Evolutionary conservation across 2,329 filamentous ascomycete species (phyloP).

Genomic region (Trichoderma sp.): DNA sequence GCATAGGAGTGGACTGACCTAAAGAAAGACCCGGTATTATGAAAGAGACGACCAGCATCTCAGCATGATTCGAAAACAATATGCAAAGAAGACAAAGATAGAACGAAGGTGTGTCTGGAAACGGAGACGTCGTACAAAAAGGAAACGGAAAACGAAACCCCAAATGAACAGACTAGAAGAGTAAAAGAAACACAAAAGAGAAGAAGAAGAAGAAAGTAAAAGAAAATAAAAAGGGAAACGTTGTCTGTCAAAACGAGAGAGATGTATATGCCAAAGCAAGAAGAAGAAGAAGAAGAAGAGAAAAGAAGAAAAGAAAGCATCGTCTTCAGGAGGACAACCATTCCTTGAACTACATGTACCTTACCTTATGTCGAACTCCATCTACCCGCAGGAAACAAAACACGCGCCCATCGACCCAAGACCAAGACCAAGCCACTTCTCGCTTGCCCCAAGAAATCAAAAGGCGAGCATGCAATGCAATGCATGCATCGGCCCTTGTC

Average conservation of each 20-base stretch:
- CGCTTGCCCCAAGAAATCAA: too few species aligned
- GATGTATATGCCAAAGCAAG: slow-evolving; percentile 19
- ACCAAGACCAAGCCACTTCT: neutral
- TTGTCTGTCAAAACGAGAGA: slow-evolving; percentile 20
- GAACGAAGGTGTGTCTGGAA: slow-evolving; percentile 18
- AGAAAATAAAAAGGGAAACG: slow-evolving; percentile 24
- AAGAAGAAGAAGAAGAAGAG: neutral
- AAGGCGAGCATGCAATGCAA: neutral
- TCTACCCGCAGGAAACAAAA: slow-evolving; percentile 13
- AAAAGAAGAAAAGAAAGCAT: slow-evolving; percentile 15
- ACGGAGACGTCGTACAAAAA: slow-evolving; percentile 7
- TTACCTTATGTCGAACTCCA: neutral
- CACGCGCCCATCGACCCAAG: neutral
- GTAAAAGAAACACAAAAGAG: slow-evolving; percentile 28
- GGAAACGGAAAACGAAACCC: slow-evolving; percentile 12
- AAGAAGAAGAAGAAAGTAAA: slow-evolving; percentile 30
- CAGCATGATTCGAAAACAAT: slow-evolving; percentile 37
- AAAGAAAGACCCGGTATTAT: slow-evolving; percentile 28
- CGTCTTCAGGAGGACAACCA: neutral
- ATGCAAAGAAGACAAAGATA: neutral
- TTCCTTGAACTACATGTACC: slow-evolving; percentile 12
- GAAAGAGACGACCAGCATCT: slow-evolving; percentile 41
- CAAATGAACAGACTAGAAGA: slow-evolving; percentile 17
- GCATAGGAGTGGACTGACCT: slow-evolving; percentile 28
- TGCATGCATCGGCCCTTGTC: neutral